Conservation (phyloP, 345 rosid genomes). For the Acer yangbiense region DNA sequence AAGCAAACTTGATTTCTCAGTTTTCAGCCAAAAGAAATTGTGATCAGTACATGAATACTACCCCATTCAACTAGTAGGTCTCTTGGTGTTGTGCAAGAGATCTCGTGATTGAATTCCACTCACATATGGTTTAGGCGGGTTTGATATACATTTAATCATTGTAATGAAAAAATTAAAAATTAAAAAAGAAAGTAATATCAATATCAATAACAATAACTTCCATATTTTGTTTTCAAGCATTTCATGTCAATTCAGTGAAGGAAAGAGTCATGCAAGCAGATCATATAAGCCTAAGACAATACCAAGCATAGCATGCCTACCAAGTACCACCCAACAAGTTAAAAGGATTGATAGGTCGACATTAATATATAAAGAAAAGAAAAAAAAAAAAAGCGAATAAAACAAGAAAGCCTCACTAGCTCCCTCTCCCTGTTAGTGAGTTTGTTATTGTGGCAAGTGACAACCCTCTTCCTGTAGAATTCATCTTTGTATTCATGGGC, state of each 20-base stretch:
- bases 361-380: not conserved
- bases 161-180: not conserved
- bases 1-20: not conserved
- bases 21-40: too few relatives aligned
- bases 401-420: conserved; percentile 62
- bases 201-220: too few relatives aligned
- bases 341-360: not conserved
- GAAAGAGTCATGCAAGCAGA: not conserved
- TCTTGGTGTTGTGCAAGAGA: not conserved
- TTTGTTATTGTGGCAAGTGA: too few relatives aligned
- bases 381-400: too few relatives aligned
- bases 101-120: not conserved
- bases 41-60: not conserved
- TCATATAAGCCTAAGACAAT: not conserved
- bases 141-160: not conserved
- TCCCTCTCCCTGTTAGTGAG: conserved; percentile 76
- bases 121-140: not conserved
- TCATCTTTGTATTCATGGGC: too few relatives aligned
- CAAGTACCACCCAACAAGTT: not conserved
- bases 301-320: not conserved
- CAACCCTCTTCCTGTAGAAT: too few relatives aligned
- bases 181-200: not conserved
- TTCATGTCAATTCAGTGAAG: not conserved
- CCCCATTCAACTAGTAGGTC: not conserved
- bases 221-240: too few relatives aligned